Evolutionary conservation across 2,329 filamentous ascomycete genomes (phyloP).

Genomic region (Microcyclosporella mali): DNA sequence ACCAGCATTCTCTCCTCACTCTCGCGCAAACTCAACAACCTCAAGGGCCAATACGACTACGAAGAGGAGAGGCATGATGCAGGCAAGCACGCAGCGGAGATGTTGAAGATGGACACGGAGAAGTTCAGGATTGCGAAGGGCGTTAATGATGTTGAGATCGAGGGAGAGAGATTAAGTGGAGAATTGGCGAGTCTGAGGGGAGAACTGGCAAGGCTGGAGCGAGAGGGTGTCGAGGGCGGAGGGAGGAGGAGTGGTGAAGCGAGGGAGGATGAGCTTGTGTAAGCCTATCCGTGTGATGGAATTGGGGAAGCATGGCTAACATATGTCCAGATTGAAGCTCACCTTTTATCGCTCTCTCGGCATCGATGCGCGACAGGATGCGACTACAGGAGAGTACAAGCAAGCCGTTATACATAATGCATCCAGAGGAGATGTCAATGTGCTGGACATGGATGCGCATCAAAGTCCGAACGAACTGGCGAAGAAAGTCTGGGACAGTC

Average conservation of each 20-base stretch:
- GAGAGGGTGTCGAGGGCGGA: conserved; percentile 76
- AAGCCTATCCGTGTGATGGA: conserved; percentile 28
- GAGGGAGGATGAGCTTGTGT: conserved; percentile 45
- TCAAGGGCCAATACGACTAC: conserved; percentile 70
- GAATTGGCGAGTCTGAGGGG: conserved; percentile 70
- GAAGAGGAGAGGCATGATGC: conserved; percentile 69
- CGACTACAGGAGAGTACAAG: conserved; percentile 68
- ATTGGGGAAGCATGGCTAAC: neutral
- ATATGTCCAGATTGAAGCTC: conserved; percentile 57
- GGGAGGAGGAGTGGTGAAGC: conserved; percentile 38
- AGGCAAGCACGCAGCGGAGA: conserved; percentile 72
- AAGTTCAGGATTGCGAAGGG: conserved; percentile 95
- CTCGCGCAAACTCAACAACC: conserved; percentile 66
- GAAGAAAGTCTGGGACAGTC: conserved; percentile 89
- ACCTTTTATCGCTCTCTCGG: conserved; percentile 88
- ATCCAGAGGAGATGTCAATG: conserved; percentile 83
- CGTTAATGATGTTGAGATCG: conserved; percentile 81
- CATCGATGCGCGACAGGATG: conserved; percentile 78
- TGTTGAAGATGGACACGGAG: conserved; percentile 80
- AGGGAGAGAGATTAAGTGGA: conserved; percentile 81
- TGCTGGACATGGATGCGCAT: conserved; percentile 83
- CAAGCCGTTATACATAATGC: conserved; percentile 81
- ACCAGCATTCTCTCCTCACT: conserved; percentile 48
- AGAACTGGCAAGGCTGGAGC: conserved; percentile 73
- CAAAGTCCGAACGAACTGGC: conserved; percentile 89